Percentiles rank a stretch among this genome's conserved stretches.
phyloP scores from a whole-genome alignment of 1,139 yeast genomes.

The Kodamaea ohmeri region DNA sequence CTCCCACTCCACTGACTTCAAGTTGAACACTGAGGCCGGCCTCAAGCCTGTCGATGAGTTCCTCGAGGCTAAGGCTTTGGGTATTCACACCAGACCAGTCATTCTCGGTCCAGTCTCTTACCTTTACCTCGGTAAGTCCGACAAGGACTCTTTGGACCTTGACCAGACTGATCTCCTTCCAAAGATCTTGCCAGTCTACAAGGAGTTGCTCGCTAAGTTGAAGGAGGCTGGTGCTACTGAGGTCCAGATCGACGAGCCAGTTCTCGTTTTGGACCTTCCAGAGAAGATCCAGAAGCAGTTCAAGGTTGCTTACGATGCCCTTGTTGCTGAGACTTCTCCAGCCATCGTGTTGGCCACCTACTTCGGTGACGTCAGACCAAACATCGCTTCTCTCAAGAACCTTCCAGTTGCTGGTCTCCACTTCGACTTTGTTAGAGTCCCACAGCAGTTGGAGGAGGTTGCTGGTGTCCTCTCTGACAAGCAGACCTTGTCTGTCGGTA shows the following conservation, averaged over 20 bases:
- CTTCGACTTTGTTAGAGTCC: conserved; percentile 93
- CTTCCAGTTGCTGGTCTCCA: conserved; percentile 95
- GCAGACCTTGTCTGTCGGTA: conserved; percentile 91
- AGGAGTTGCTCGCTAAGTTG: conserved; percentile 81
- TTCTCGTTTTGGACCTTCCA: conserved; percentile 90
- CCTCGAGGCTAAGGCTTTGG: conserved; percentile 95
- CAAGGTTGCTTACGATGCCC: conserved; percentile 78
- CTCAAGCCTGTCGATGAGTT: conserved; percentile 95
- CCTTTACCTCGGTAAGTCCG: conserved; percentile 95
- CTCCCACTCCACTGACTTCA: conserved; percentile 92
- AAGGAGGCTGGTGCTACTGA: conserved; percentile 92
- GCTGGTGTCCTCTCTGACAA: conserved; percentile 57
- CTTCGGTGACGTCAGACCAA: conserved; percentile 98
- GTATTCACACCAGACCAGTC: conserved; percentile 96
- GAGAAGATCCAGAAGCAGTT: conserved; percentile 78
- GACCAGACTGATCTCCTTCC: conserved; percentile 87
- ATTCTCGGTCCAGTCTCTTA: conserved; percentile 94
- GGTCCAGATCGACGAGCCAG: conserved; percentile 97
- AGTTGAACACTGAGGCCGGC: conserved; percentile 71
- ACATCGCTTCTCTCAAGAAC: conserved; percentile 81
- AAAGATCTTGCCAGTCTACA: conserved; percentile 89
- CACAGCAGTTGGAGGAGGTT: conserved; percentile 92
- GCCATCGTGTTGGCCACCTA: conserved; percentile 83
- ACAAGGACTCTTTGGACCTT: conserved; percentile 93
- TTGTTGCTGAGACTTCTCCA: conserved; percentile 67